phyloP scores from a whole-genome alignment of 306 rosid species.

The Coriaria nepalensis region DNA sequence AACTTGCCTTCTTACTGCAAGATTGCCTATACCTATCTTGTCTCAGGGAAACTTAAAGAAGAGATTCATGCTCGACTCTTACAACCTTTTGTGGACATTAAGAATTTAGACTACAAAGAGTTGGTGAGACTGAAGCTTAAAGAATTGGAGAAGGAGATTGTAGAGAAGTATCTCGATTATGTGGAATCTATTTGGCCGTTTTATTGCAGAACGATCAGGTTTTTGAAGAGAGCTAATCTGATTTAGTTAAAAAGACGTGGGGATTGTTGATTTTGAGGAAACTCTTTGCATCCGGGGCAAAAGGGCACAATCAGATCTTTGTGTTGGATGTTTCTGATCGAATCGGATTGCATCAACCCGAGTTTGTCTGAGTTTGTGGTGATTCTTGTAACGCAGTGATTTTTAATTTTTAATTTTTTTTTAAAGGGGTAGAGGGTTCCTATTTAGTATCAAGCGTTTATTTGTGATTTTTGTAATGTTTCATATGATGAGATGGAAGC shows the following conservation, averaged over 20 bases:
- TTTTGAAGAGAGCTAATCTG: conserved; percentile 72
- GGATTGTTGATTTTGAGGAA: conserved; percentile 7
- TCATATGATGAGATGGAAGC: too few relatives aligned
- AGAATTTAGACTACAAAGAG: conserved; percentile 46
- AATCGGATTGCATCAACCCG: too few relatives aligned
- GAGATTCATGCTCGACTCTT: conserved; percentile 27
- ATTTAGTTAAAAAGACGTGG: conserved; percentile 23
- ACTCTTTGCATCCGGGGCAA: conserved; percentile 7
- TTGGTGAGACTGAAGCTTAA: conserved; percentile 33
- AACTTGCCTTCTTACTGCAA: conserved; percentile 45
- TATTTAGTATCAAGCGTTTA: too few relatives aligned
- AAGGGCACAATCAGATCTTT: too few relatives aligned
- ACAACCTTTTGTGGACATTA: conserved; percentile 41
- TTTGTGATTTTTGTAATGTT: too few relatives aligned
- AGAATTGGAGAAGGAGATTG: conserved; percentile 33
- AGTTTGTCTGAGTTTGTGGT: too few relatives aligned
- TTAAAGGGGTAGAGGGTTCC: too few relatives aligned
- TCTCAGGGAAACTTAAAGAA: conserved; percentile 50
- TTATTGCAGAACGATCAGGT: conserved; percentile 67
- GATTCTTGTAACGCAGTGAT: too few relatives aligned
- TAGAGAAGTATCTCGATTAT: conserved; percentile 58
- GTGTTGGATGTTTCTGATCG: too few relatives aligned
- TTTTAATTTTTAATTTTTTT: too few relatives aligned
- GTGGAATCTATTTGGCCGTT: conserved; percentile 80
- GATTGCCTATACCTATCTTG: conserved; percentile 30